A percentile compares a stretch with the other conserved stretches of the same genome.
Conservation (phyloP, 768 basidiomycete species). For the Termitomyces sp. region DNA sequence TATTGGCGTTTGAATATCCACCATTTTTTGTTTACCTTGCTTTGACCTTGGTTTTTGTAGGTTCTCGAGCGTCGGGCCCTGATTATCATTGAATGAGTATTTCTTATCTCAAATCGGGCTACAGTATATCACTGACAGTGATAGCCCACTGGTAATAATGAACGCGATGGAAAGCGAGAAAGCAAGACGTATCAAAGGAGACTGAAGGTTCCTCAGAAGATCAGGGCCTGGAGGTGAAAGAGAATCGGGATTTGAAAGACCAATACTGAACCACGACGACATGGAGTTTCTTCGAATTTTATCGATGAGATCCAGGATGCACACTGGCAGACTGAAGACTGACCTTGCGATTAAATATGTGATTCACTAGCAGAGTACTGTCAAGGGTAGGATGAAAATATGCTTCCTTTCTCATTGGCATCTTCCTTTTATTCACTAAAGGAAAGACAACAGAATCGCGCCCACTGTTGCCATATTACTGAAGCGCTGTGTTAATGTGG, state of each 20-base stretch:
- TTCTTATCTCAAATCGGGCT: background rate
- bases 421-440: background rate
- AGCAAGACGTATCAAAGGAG: background rate
- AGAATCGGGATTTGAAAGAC: background rate
- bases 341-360: background rate
- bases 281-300: background rate
- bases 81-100: background rate
- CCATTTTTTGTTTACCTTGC: background rate
- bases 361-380: too few species aligned
- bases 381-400: background rate
- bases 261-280: background rate
- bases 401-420: background rate
- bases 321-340: background rate
- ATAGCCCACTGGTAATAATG: background rate
- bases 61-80: background rate
- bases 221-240: background rate
- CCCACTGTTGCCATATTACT: background rate
- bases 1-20: background rate
- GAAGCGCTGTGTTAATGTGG: background rate
- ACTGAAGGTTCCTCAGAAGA: too few species aligned
- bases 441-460: background rate
- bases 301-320: background rate
- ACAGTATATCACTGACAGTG: background rate
- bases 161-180: background rate
- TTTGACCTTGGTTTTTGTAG: background rate